These are phyloP conservation scores for Candida smagusa DNA, from an alignment of 1,139 yeast genomes.

Conservation along the genomic window DNA sequence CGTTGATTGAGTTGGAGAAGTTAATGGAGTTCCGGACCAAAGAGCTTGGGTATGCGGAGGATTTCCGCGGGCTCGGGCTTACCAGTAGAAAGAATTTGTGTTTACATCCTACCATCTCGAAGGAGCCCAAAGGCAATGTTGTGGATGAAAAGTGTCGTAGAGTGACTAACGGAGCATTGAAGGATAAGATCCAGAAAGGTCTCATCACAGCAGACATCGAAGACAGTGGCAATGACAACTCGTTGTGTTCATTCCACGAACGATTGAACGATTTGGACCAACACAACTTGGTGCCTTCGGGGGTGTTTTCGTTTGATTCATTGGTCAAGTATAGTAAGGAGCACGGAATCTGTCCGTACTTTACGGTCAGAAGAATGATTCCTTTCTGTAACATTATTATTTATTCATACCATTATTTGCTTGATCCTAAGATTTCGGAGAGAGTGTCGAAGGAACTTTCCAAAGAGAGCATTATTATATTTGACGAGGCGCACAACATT, in stretches of 20 bases:
- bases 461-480: conserved; percentile 88
- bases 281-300: conserved; percentile 82
- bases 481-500: conserved; percentile 97
- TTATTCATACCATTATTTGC: conserved; percentile 90
- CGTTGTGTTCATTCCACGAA: conserved; percentile 83
- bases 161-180: conserved; percentile 87
- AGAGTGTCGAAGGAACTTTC: conserved; percentile 89
- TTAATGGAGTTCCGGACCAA: conserved; percentile 82
- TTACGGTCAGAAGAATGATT: conserved; percentile 97
- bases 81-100: conserved; percentile 94
- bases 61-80: conserved; percentile 88
- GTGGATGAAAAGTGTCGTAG: conserved; percentile 97
- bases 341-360: conserved; percentile 88
- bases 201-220: conserved; percentile 23
- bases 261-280: conserved; percentile 83
- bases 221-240: conserved; percentile 20
- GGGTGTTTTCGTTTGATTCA: conserved; percentile 91
- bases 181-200: conserved; percentile 55
- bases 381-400: conserved; percentile 91
- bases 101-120: conserved; percentile 80
- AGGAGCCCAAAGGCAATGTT: conserved; percentile 86
- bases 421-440: conserved; percentile 96
- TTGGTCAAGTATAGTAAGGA: conserved; percentile 72
- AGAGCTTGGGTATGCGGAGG: conserved; percentile 81
- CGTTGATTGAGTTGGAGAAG: conserved; percentile 85